Conservation (phyloP, 305 asterid species). For the Fraxinus sp. region DNA sequence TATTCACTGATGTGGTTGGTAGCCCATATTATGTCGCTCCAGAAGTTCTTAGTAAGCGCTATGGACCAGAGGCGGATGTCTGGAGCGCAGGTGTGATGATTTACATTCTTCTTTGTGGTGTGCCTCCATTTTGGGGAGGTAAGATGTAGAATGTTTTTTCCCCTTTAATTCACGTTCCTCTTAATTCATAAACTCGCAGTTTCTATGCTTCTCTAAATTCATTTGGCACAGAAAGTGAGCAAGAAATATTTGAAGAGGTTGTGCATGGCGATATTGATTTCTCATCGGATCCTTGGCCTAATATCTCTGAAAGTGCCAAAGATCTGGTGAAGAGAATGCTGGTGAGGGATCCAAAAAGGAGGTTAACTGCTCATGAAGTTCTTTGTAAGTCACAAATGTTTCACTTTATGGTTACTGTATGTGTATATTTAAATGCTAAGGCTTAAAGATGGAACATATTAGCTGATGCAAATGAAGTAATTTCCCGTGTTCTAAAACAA, state of each 20-base stretch:
- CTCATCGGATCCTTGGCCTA: conserved; percentile 66
- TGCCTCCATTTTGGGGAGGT: conserved; percentile 82
- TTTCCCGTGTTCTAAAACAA: neutral
- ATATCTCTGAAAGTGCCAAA: conserved; percentile 59
- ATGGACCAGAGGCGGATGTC: conserved; percentile 66
- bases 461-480: neutral
- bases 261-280: conserved; percentile 54
- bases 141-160: conserved; percentile 24
- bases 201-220: conserved; percentile 1
- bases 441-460: neutral
- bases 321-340: conserved; percentile 63
- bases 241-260: conserved; percentile 58
- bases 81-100: conserved; percentile 85
- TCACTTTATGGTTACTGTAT: neutral
- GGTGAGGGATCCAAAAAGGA: conserved; percentile 51
- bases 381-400: conserved; percentile 48
- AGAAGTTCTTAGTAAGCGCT: conserved; percentile 59
- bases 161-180: neutral
- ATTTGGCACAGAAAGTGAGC: conserved; percentile 49
- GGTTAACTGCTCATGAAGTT: conserved; percentile 68
- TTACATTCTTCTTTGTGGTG: conserved; percentile 60
- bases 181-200: neutral
- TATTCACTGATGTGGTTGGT: conserved; percentile 58
- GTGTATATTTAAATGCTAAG: neutral
- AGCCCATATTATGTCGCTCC: conserved; percentile 82